Base-by-base conservation (phyloP, 1,284 basidiomycete species). In the Nidula niveotomentosa region DNA sequence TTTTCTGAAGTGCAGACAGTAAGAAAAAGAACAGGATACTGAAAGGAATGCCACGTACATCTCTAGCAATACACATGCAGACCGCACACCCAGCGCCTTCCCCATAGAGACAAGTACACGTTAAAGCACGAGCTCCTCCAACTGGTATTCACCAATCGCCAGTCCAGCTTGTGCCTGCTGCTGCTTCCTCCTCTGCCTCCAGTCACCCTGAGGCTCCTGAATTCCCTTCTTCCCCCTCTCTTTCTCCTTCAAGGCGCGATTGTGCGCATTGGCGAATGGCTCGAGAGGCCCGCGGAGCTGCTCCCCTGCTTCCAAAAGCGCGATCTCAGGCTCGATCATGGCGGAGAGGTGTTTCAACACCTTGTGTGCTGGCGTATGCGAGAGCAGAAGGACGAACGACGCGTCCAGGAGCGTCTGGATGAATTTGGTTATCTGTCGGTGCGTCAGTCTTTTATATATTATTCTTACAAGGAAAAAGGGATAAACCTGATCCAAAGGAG, bases 391-490 rank as follows among this genome's bases (percentile, higher is more conserved):
- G 45, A 91, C 73, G 66, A 88, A 88, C 6, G 81, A 84, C 0
- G 88, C 78, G 65, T 91, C 90, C 23, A 91, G 73, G 53, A 90
- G 63, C 6, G 76, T 73, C 67, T 87, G 84, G 7, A 86, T 63
- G 71, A 91, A 88, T 1, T 67, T 60, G 18, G 87, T 68, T 46
- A 84, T 68, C 85, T 90, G 60, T 5, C 18, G 18, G 18, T n/a
- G 12, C 10, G 8, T n/a, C 45, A 47, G 45, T 41, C 36, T 44
- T 47, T 23, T 35, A 57, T 15, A 47, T 18, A 41, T 34, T 23
- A 53, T 23, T 23, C 23, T 23, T 23, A 17, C 48, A 36, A 9
- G 45, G 17, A 13, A 37, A 34, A 52, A 52, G 34, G 33, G 23
- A 61, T 74, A 17, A 57, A 84, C 84, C 72, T 85, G 82, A 49